Evolutionary conservation across 805 yeast species (phyloP).

Genomic region (Tetrapisispora taiwanensis): DNA sequence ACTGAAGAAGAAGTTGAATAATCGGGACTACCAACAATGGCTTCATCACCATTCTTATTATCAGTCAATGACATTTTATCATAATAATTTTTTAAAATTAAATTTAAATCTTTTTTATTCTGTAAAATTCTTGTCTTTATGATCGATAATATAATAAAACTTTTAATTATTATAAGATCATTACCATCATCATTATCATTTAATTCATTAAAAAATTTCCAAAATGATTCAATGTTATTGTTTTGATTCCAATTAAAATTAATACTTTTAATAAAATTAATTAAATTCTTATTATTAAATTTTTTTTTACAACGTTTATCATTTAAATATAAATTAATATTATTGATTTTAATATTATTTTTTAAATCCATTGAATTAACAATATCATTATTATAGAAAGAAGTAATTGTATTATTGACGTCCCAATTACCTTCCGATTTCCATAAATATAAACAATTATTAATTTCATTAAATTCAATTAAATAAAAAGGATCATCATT

Average conservation of each 20-base stretch:
- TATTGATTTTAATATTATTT: not conserved
- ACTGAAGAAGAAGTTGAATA: not conserved
- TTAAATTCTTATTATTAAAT: constrained; percentile 3
- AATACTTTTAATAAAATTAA: constrained; percentile 10
- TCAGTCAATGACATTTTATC: constrained; percentile 7
- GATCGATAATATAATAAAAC: constrained; percentile 18
- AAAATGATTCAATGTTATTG: constrained; percentile 13
- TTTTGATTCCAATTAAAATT: constrained; percentile 14
- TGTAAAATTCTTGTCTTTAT: constrained; percentile 13
- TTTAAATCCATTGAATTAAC: not conserved
- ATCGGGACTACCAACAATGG: constrained; percentile 2
- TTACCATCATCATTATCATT: not conserved
- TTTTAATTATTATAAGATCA: constrained; percentile 7
- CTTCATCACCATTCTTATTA: not conserved
- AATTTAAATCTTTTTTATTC: constrained; percentile 12
- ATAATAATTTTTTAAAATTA: constrained; percentile 3
- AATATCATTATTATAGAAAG: constrained; percentile 6
- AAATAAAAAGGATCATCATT: constrained; percentile 16
- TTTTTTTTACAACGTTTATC: constrained; percentile 7
- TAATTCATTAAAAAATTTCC: constrained; percentile 5
- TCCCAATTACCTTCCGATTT: constrained; percentile 22
- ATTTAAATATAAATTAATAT: constrained; percentile 1
- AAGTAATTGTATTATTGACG: constrained; percentile 13
- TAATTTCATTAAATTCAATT: constrained; percentile 19
- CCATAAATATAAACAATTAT: constrained; percentile 19